Base-by-base conservation (phyloP, 2,329 filamentous ascomycete genomes). In the Phialophora tarda region DNA sequence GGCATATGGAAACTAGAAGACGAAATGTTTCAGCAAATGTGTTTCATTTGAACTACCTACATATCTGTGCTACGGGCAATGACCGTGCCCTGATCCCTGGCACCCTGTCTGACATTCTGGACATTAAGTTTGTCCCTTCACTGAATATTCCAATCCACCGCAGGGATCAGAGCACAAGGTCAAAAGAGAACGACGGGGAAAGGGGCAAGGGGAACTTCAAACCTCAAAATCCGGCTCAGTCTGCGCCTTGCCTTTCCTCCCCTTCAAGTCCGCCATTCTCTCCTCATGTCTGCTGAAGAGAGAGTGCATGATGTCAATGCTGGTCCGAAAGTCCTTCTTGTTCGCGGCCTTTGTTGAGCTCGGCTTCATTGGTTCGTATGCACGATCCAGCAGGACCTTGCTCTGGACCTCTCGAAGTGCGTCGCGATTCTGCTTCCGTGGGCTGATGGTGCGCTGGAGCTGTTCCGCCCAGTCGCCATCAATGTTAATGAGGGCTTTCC, bases 301-400 rank as follows among this genome's bases (percentile, higher is more conserved):
- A 56, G 92, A 96, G 77, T 96, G 94, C 92, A 97, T 97, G 77
- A 97, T 82, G 81, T 97, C 95, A 80, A 98, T 96, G 75, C 91
- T 93, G 23, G 91, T 97, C 23, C 88, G 86, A 78, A 97, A 94
- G 0, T 90, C 89, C 70, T 87, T 86, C 62, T 85, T 68, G 60
- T 74, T 58, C 75, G 73, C 24, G 76, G 32, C 28, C 44, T 69
- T 61, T 24, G 12, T 32, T 14, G 51, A 47, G 34, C 51, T 32
- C 23, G 69, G 70, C 61, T 71, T 67, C 21, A 75, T 69, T 58
- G 75, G 69, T 68, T 76, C 65, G 51, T 71, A 75, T 61, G 80
- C 78, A 66, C 78, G 79, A 70, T 82, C 81, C 69, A 83, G 82
- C 57, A 88, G 82, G 30, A 84, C 83, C 66, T 86, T 84, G 48